A percentile compares a stretch with the other conserved stretches of the same genome.
Conservation (phyloP, 768 basidiomycete species). For the Lentinula boryana region DNA sequence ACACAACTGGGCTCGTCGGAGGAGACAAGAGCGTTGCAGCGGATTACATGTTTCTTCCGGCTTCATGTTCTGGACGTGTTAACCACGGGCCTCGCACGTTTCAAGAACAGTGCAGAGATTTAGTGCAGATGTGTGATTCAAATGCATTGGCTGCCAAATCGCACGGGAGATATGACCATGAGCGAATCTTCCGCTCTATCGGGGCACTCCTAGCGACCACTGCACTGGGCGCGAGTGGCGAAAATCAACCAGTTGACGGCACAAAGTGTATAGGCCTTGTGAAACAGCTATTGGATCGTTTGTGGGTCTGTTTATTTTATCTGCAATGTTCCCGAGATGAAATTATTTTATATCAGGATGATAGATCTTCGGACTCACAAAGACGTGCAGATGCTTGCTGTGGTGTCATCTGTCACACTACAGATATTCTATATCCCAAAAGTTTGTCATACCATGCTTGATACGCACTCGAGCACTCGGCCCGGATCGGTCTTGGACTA, state of each 20-base stretch:
- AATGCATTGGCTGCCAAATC: constrained; percentile 58
- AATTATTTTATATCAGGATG: constrained; percentile 26
- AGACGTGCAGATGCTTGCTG: constrained; percentile 79
- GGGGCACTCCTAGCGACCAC: constrained; percentile 26
- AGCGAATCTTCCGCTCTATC: constrained; percentile 58
- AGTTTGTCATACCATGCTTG: not conserved
- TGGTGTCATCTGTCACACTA: constrained; percentile 64
- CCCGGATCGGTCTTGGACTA: constrained; percentile 42
- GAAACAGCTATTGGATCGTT: constrained; percentile 32
- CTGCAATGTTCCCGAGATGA: not conserved
- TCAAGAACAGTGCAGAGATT: not conserved
- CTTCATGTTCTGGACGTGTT: not conserved
- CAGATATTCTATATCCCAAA: constrained; percentile 25
- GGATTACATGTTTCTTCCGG: constrained; percentile 49
- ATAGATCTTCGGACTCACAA: constrained; percentile 38
- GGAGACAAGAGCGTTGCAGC: constrained; percentile 52
- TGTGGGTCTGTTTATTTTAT: constrained; percentile 32
- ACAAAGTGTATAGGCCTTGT: constrained; percentile 18
- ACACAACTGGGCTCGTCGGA: constrained; percentile 43
- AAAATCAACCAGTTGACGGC: not conserved
- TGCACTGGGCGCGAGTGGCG: constrained; percentile 3
- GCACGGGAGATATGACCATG: constrained; percentile 63
- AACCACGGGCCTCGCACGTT: not conserved
- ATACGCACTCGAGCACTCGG: constrained; percentile 8
- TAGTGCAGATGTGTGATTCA: constrained; percentile 44